These are phyloP conservation scores for Hypomontagnella monticulosa DNA, from an alignment of 495 filamentous ascomycete genomes.

Conservation along the genomic window DNA sequence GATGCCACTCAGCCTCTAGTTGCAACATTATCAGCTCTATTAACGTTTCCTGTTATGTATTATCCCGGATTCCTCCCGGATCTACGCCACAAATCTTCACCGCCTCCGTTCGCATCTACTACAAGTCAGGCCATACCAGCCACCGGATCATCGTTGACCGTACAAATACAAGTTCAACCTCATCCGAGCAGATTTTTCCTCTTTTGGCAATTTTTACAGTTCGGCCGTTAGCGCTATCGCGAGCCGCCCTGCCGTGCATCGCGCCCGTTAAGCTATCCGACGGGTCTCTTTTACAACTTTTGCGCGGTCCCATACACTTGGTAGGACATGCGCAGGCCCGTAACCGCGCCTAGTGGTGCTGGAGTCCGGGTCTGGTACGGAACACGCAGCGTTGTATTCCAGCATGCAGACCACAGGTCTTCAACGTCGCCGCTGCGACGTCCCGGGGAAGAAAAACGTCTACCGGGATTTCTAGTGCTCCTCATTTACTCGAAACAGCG, in stretches of 20 bases:
- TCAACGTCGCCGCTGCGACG: slow-evolving; percentile 5
- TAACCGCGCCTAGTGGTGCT: slow-evolving; percentile 56
- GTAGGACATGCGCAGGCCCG: slow-evolving; percentile 37
- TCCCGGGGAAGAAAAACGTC: slow-evolving; percentile 3
- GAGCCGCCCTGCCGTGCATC: slow-evolving; percentile 60
- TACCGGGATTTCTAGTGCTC: neutral
- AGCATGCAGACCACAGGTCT: neutral
- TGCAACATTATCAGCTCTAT: slow-evolving; percentile 17
- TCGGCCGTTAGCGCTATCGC: slow-evolving; percentile 50
- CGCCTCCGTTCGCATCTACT: slow-evolving; percentile 36
- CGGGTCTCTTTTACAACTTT: neutral
- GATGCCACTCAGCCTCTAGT: slow-evolving; percentile 5
- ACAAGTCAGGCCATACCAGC: slow-evolving; percentile 44
- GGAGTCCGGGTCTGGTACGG: slow-evolving; percentile 60
- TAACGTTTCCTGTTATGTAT: slow-evolving; percentile 55
- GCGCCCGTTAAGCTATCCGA: slow-evolving; percentile 65
- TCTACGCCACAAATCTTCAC: slow-evolving; percentile 53
- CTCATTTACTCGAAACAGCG: slow-evolving; percentile 6
- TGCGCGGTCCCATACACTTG: slow-evolving; percentile 21
- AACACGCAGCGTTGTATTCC: slow-evolving; percentile 66
- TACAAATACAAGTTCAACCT: slow-evolving; percentile 42
- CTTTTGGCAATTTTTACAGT: slow-evolving; percentile 16
- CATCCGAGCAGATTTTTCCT: slow-evolving; percentile 27
- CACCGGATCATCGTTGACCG: slow-evolving; percentile 41
- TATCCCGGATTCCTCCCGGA: slow-evolving; percentile 60